Percentiles rank a stretch among this genome's conserved stretches.
Evolutionary conservation across 179 eudicot species (phyloP).

Genomic region (Gypsophila paniculata): DNA sequence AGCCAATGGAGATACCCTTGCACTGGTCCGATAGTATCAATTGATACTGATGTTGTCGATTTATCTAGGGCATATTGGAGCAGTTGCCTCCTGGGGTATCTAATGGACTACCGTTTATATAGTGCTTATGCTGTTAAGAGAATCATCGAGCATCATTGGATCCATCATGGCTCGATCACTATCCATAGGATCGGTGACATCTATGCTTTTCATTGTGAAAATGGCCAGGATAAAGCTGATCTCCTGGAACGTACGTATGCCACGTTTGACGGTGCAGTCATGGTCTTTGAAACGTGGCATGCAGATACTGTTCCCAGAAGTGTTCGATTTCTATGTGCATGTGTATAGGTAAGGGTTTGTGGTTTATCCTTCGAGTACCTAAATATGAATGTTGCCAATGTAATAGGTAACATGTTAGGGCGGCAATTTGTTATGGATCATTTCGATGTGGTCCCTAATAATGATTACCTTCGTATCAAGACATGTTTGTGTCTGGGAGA

Average conservation of each 20-base stretch:
- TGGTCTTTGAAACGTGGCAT: not conserved
- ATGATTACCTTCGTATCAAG: not conserved
- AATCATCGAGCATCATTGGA: too few relatives aligned
- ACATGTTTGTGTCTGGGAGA: not conserved
- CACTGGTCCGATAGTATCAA: too few relatives aligned
- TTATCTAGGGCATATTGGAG: too few relatives aligned
- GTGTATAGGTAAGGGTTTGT: not conserved
- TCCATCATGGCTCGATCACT: too few relatives aligned
- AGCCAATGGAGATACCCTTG: too few relatives aligned
- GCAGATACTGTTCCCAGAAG: not conserved
- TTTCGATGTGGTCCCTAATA: not conserved
- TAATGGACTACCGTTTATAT: too few relatives aligned
- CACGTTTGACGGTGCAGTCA: not conserved
- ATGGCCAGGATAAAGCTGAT: not conserved
- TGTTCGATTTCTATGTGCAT: not conserved
- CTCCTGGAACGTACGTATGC: not conserved
- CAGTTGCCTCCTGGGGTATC: too few relatives aligned
- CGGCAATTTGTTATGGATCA: not conserved
- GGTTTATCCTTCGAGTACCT: not conserved
- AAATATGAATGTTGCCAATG: not conserved
- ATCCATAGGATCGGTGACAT: too few relatives aligned
- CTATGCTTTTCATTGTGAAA: slow-evolving; percentile 10
- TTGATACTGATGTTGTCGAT: too few relatives aligned
- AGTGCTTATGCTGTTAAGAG: too few relatives aligned
- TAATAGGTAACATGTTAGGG: not conserved